Evolutionary conservation across 768 basidiomycete genomes (phyloP), one percentile per base, ranked within the genome.

Genomic region (Pulveroboletus sp.): DNA sequence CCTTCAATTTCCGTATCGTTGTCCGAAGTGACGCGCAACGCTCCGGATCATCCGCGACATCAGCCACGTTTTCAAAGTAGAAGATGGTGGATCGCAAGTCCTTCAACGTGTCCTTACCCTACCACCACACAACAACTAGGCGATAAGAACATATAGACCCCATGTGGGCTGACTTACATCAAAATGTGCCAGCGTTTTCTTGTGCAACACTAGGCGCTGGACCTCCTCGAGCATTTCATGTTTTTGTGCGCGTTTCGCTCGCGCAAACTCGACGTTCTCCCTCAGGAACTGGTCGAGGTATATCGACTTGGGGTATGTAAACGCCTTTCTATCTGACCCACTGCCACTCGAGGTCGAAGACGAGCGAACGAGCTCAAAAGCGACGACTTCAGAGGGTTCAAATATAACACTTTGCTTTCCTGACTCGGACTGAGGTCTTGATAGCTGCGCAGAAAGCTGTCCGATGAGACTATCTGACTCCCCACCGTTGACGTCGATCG

Each of bases 231-330:
- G 52, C 47, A 83, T 72, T 26, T 74, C 68, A 11, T 67, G 62
- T 57, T 67, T 71, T 38, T 67, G 53, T 37, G 9, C 51, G 30
- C 71, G 57, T 57, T 73, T 74, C 40, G 61, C 58, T 13, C 66
- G 63, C 11, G 75, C 71, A 26, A 76, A 57, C 8, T 73, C 73
- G 5, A 78, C 56, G 37, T 86, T 88, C 43, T 76, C 73, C 43
- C 72, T 72, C 54, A 90, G 56, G 57, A 89, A 92, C 44, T 82
- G 79, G 60, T 92, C 89, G 40, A 91, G 70, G 62, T 80, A 89
- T 41, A 92, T 71, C 17, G 72, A 70, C 56, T 77, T 79, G 2
- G 89, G 88, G 56, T 77, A 92, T 13, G 62, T 65, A 55, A 90
- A 83, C 5, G 56, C 57, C 49, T 63, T 63, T 26, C 60, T 68